Evolutionary conservation across 768 basidiomycete species (phyloP).

Genomic region (Trametes cingulata): DNA sequence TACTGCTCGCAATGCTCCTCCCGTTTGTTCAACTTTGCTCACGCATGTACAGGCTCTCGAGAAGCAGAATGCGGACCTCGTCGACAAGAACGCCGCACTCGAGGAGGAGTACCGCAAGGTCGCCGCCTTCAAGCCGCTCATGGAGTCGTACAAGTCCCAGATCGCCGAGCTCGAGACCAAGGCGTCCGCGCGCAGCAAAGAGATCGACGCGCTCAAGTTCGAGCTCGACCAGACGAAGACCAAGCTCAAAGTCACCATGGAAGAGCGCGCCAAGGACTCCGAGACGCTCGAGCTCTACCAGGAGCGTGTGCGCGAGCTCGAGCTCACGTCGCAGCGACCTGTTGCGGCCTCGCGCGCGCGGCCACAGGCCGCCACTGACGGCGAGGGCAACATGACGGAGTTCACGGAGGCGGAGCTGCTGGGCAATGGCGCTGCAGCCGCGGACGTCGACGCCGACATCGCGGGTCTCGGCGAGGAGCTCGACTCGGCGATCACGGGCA

Average conservation of each 20-base stretch:
- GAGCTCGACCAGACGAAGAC: conserved; percentile 76
- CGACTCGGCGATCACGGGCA: conserved; percentile 81
- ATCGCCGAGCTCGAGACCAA: conserved; percentile 80
- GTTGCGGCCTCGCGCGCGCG: conserved; percentile 33
- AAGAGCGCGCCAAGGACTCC: conserved; percentile 74
- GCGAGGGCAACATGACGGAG: conserved; percentile 24
- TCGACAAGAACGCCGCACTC: conserved; percentile 88
- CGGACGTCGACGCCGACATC: conserved; percentile 47
- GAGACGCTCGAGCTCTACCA: conserved; percentile 89
- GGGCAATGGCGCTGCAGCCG: conserved; percentile 34
- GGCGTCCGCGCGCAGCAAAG: conserved; percentile 60
- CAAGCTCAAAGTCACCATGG: conserved; percentile 64
- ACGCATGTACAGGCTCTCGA: conserved; percentile 65
- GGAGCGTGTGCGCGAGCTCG: conserved; percentile 87
- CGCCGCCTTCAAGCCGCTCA: conserved; percentile 80
- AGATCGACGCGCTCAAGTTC: conserved; percentile 70
- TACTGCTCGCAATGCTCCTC: conserved; percentile 33
- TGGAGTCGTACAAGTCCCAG: conserved; percentile 91
- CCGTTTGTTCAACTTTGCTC: neutral
- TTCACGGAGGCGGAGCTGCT: conserved; percentile 50
- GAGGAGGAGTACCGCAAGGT: conserved; percentile 92
- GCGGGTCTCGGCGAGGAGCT: conserved; percentile 82
- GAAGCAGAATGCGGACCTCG: conserved; percentile 88
- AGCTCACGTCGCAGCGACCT: conserved; percentile 61
- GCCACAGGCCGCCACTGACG: conserved; percentile 8